Evolutionary conservation across 2,329 filamentous ascomycete species (phyloP).

Genomic region (Ophiobolus disseminans): DNA sequence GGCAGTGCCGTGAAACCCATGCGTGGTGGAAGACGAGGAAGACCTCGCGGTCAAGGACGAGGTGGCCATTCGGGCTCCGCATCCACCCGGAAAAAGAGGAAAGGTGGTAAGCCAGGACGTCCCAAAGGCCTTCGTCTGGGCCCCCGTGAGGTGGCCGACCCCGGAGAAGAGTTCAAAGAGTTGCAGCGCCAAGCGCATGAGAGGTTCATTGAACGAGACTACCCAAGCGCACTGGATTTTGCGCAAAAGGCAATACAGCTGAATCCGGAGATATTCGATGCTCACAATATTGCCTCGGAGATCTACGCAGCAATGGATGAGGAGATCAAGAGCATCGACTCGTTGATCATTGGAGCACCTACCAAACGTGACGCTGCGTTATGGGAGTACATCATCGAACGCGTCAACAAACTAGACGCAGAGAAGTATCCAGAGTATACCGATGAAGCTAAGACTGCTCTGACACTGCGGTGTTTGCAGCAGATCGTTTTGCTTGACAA

Average conservation of each 20-base stretch:
- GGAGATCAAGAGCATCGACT: constrained; percentile 62
- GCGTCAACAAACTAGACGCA: constrained; percentile 57
- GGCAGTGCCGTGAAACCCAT: constrained; percentile 11
- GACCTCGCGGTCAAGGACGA: constrained; percentile 32
- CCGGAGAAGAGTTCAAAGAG: constrained; percentile 73
- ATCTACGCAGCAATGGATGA: constrained; percentile 64
- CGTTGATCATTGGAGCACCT: constrained; percentile 65
- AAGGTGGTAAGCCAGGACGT: constrained; percentile 27
- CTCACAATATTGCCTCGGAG: constrained; percentile 67
- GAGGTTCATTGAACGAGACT: constrained; percentile 69
- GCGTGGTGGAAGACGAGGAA: constrained; percentile 30
- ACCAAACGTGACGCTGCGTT: constrained; percentile 63
- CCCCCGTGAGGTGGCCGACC: constrained; percentile 67
- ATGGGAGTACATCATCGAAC: constrained; percentile 65
- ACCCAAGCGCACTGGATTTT: constrained; percentile 55
- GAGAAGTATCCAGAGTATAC: constrained; percentile 37
- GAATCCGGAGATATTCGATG: constrained; percentile 69
- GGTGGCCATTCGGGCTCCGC: constrained; percentile 25
- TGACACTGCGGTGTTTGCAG: constrained; percentile 41
- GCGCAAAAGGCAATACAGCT: constrained; percentile 45
- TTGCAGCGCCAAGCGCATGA: constrained; percentile 71
- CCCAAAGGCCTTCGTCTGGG: constrained; percentile 45
- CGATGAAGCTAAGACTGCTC: constrained; percentile 33
- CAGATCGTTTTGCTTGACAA: constrained; percentile 62
- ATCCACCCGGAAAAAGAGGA: constrained; percentile 31